These are phyloP conservation scores for Ustilago crameri DNA, from an alignment of 1,284 basidiomycete species.

Conservation along the genomic window DNA sequence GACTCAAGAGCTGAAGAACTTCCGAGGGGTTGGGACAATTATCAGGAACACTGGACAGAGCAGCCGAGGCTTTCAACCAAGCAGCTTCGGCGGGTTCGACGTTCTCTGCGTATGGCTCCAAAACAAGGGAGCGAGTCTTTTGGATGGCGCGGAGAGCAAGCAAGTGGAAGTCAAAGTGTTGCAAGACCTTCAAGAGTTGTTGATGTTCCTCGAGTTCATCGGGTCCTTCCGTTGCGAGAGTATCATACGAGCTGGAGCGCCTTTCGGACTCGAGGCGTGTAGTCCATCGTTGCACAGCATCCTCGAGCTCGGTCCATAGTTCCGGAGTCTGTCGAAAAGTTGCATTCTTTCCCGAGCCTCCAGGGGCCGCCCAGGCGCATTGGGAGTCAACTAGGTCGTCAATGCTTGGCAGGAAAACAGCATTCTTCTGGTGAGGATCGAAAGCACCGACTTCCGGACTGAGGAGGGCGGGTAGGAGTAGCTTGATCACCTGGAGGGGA, in stretches of 20 bases:
- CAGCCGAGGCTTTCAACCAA: conserved; percentile 10
- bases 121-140: conserved; percentile 15
- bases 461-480: conserved; percentile 10
- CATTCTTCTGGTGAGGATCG: conserved; percentile 21
- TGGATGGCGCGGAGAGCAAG: conserved; percentile 13
- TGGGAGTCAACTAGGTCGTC: conserved; percentile 25
- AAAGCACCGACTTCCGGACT: conserved; percentile 21
- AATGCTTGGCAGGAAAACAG: conserved; percentile 19
- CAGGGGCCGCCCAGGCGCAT: conserved; percentile 1
- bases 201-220: conserved; percentile 28
- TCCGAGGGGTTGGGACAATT: conserved; percentile 3
- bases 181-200: conserved; percentile 1
- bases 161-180: conserved; percentile 8
- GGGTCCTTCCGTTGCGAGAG: conserved; percentile 5
- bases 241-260: background rate
- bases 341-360: background rate
- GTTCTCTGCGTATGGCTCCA: conserved; percentile 29
- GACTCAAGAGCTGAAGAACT: conserved; percentile 6
- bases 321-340: conserved; percentile 16
- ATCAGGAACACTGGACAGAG: background rate
- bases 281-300: conserved; percentile 12
- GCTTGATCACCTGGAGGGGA: conserved; percentile 6
- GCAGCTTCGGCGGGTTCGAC: conserved; percentile 10
- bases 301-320: conserved; percentile 26
- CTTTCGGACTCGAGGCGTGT: conserved; percentile 9